Evolutionary conservation across 139 green algal species (phyloP).

Genomic region (Tetradesmus lagerheimii): DNA sequence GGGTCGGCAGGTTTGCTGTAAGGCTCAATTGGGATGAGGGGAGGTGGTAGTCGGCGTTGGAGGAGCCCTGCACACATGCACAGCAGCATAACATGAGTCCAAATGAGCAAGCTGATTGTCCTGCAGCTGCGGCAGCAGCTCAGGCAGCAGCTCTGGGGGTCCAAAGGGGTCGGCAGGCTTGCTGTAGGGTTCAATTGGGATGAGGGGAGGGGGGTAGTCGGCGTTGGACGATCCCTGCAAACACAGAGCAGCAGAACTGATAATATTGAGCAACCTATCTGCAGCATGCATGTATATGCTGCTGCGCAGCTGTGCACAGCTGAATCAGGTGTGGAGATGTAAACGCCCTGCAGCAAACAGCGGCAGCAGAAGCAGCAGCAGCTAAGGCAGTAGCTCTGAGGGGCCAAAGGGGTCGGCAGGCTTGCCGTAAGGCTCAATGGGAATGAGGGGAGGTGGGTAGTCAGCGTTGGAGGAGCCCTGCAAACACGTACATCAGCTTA

Average conservation of each 20-base stretch:
- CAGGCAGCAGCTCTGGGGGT: constrained; percentile 18
- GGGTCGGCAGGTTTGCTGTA: constrained; percentile 29
- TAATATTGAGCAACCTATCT: background rate
- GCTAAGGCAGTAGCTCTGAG: background rate
- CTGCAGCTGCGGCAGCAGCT: too few relatives aligned
- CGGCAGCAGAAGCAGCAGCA: background rate
- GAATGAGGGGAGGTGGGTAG: background rate
- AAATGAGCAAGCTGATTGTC: too few relatives aligned
- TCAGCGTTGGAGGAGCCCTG: background rate
- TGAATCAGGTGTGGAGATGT: too few relatives aligned
- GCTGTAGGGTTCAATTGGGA: constrained; percentile 25
- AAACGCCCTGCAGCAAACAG: background rate
- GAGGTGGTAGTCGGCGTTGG: constrained; percentile 37
- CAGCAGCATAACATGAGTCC: too few relatives aligned
- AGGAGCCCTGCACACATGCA: constrained; percentile 17
- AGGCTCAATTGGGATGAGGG: constrained; percentile 32
- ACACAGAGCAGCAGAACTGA: background rate
- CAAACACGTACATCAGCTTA: too few relatives aligned
- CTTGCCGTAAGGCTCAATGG: background rate
- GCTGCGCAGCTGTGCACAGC: too few relatives aligned
- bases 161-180: constrained; percentile 37
- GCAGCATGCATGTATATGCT: too few relatives aligned
- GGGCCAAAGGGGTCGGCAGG: background rate
- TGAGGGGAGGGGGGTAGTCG: constrained; percentile 38
- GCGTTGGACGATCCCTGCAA: constrained; percentile 27